Evolutionary conservation across 345 rosid genomes (phyloP).

Genomic region (Hibiscus mutabilis): DNA sequence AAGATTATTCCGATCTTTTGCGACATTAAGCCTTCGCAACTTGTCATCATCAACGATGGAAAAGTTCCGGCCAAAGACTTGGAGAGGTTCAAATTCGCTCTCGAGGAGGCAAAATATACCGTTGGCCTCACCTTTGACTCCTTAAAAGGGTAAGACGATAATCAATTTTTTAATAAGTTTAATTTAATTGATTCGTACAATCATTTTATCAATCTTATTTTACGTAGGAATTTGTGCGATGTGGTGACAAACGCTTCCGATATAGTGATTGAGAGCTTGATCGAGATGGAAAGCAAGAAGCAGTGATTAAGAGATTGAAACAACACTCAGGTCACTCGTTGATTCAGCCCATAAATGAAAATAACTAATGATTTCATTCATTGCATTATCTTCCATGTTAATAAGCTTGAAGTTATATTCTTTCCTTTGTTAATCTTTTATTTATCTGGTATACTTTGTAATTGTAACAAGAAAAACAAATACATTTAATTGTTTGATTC

Average conservation of each 20-base stretch:
- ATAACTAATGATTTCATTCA: neutral
- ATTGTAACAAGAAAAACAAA: neutral
- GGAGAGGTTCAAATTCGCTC: conserved; percentile 45
- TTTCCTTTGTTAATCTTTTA: neutral
- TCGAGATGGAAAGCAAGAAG: conserved; percentile 41
- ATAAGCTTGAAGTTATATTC: neutral
- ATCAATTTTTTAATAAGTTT: neutral
- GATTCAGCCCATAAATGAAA: neutral
- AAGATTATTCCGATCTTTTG: conserved; percentile 68
- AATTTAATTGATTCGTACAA: neutral
- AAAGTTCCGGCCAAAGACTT: conserved; percentile 32
- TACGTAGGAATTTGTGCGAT: conserved; percentile 50
- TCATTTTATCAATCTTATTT: neutral
- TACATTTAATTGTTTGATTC: neutral
- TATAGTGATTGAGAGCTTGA: conserved; percentile 43
- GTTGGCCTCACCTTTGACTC: conserved; percentile 66
- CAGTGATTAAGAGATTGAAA: neutral
- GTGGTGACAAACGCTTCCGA: conserved; percentile 56
- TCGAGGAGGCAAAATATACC: conserved; percentile 60
- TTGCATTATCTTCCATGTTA: neutral
- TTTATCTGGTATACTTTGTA: conserved; percentile 2
- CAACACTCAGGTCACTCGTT: conserved; percentile 3
- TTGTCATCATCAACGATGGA: conserved; percentile 29
- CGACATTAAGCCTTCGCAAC: conserved; percentile 68
- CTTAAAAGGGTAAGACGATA: conserved; percentile 39